These are phyloP conservation scores for Crucihimalaya himalaica DNA, from an alignment of 345 rosid species.

Conservation along the genomic window DNA sequence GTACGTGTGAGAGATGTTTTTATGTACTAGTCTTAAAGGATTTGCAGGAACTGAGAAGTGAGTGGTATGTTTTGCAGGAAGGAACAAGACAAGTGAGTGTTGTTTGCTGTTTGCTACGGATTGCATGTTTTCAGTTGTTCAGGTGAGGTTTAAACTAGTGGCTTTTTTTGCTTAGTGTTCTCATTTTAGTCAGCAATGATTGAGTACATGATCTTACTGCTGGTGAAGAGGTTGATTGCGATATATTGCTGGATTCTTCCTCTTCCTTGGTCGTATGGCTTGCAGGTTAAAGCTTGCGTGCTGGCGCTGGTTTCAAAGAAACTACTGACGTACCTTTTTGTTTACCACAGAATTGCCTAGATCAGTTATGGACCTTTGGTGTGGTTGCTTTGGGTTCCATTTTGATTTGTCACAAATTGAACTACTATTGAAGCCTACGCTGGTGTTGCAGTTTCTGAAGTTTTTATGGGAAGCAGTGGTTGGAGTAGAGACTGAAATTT, in stretches of 20 bases:
- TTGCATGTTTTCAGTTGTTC: neutral
- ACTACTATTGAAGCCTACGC: neutral
- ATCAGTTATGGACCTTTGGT: too few species aligned
- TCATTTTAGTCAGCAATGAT: neutral
- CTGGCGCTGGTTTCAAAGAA: neutral
- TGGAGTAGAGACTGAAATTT: neutral
- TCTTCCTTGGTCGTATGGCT: neutral
- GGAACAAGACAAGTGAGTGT: neutral
- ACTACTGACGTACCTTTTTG: neutral
- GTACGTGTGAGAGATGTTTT: neutral
- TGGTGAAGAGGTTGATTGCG: neutral
- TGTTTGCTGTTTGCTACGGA: neutral
- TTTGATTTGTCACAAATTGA: neutral
- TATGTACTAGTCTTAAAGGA: neutral
- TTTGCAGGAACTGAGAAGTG: neutral
- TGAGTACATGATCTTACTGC: neutral
- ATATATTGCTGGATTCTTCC: neutral
- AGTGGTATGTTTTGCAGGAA: neutral
- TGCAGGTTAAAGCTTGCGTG: neutral
- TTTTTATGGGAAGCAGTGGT: neutral
- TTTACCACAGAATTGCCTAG: neutral
- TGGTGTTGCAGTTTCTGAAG: neutral
- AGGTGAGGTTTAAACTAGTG: neutral
- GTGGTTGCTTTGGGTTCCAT: neutral
- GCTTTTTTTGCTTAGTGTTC: neutral